A percentile compares a stretch with the other conserved stretches of the same genome.
Evolutionary conservation across 108 stramenopile species (phyloP).

Genomic region (Schizochytrium sp.): DNA sequence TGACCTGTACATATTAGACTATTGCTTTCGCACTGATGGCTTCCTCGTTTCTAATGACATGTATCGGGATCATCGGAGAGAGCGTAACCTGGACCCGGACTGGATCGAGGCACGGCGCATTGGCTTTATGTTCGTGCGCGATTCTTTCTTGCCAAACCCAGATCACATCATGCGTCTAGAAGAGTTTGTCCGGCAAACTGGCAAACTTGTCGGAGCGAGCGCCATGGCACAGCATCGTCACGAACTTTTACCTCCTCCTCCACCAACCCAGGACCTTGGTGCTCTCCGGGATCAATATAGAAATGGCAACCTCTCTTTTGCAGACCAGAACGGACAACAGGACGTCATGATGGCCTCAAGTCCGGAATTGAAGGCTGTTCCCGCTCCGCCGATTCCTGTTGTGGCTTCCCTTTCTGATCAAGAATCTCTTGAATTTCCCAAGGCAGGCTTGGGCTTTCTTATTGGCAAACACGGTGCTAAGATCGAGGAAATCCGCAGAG

Average conservation of each 20-base stretch:
- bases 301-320: too few relatives aligned
- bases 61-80: not conserved
- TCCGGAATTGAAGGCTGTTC: too few relatives aligned
- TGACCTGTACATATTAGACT: not conserved
- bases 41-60: not conserved
- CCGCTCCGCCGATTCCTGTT: too few relatives aligned
- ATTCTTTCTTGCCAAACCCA: not conserved
- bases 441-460: not conserved
- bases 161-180: not conserved
- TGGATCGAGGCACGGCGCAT: constrained; percentile 7
- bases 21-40: not conserved
- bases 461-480: not conserved
- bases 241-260: not conserved
- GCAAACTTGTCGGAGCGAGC: not conserved
- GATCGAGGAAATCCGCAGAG: not conserved
- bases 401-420: too few relatives aligned
- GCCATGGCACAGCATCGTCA: not conserved
- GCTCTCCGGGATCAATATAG: not conserved
- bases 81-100: not conserved
- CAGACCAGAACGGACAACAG: too few relatives aligned
- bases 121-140: not conserved
- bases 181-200: not conserved
- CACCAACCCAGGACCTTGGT: not conserved
- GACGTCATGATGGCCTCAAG: too few relatives aligned
- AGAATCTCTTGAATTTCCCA: not conserved